phyloP scores from a whole-genome alignment of 805 yeast genomes.

The Kregervanrija fluxuum region DNA sequence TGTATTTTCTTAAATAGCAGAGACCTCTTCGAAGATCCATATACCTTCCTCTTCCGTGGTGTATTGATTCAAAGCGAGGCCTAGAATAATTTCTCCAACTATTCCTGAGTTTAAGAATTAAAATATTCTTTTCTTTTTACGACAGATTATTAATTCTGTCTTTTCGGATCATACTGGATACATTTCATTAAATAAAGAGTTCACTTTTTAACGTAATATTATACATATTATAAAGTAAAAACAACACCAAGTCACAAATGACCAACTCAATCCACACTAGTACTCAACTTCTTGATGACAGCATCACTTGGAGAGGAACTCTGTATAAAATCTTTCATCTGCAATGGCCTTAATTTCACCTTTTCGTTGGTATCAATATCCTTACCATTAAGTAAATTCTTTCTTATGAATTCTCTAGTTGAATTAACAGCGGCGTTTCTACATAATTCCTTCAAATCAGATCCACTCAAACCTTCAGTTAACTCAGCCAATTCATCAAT shows the following conservation, averaged over 20 bases:
- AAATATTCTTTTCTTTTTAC: background rate
- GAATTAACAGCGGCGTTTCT: slow-evolving; percentile 90
- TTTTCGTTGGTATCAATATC: slow-evolving; percentile 27
- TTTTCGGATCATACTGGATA: slow-evolving; percentile 3
- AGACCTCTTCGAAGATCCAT: slow-evolving; percentile 45
- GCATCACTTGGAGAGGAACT: slow-evolving; percentile 25
- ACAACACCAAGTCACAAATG: no score
- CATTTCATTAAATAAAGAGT: slow-evolving; percentile 3
- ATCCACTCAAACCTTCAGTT: slow-evolving; percentile 80
- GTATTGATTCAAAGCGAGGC: slow-evolving; percentile 43
- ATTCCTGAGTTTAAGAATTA: background rate
- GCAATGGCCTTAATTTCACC: slow-evolving; percentile 53
- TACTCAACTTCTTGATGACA: slow-evolving; percentile 11
- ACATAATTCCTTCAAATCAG: slow-evolving; percentile 85
- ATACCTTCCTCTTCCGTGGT: slow-evolving; percentile 31
- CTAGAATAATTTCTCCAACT: slow-evolving; percentile 26
- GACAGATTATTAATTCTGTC: background rate
- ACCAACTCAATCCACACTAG: background rate
- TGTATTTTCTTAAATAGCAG: slow-evolving; percentile 4
- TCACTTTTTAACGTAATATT: background rate
- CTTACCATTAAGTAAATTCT: slow-evolving; percentile 42
- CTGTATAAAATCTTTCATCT: slow-evolving; percentile 54
- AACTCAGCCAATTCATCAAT: slow-evolving; percentile 48
- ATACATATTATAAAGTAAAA: background rate
- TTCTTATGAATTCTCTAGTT: slow-evolving; percentile 71